These are phyloP conservation scores for Volutella citrinella DNA, from an alignment of 2,329 filamentous ascomycete species.

Conservation along the genomic window DNA sequence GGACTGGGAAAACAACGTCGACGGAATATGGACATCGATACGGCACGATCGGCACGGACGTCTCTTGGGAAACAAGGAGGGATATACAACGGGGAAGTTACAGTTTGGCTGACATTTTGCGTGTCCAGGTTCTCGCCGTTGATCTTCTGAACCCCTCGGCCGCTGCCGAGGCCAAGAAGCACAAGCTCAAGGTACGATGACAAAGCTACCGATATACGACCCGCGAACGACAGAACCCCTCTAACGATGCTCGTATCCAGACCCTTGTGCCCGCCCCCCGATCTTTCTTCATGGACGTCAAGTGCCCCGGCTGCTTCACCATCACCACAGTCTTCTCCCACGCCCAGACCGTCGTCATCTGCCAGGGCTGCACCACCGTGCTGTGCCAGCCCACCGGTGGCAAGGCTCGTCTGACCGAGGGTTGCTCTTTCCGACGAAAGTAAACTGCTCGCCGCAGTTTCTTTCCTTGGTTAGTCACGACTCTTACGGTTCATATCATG, in stretches of 20 bases:
- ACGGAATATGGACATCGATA: slow-evolving; percentile 12
- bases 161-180: slow-evolving; percentile 98
- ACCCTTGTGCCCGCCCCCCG: slow-evolving; percentile 92
- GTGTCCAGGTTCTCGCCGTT: slow-evolving; percentile 92
- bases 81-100: slow-evolving; percentile 16
- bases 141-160: slow-evolving; percentile 99
- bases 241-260: slow-evolving; percentile 43
- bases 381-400: slow-evolving; percentile 99
- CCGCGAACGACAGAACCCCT: slow-evolving; percentile 16
- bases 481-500: slow-evolving; percentile 47
- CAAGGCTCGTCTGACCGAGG: slow-evolving; percentile 98
- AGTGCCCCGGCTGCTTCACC: slow-evolving; percentile 99
- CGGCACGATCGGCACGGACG: slow-evolving; percentile 8
- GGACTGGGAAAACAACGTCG: slow-evolving; percentile 15
- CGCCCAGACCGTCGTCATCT: slow-evolving; percentile 99
- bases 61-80: slow-evolving; percentile 12
- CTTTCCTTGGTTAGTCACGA: slow-evolving; percentile 48
- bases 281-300: slow-evolving; percentile 99
- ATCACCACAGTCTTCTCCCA: slow-evolving; percentile 99
- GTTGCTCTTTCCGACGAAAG: slow-evolving; percentile 99
- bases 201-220: slow-evolving; percentile 13
- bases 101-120: slow-evolving; percentile 44
- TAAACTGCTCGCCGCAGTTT: slow-evolving; percentile 62
- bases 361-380: slow-evolving; percentile 98
- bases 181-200: slow-evolving; percentile 95